phyloP scores from a whole-genome alignment of 1,139 yeast species.

The Wickerhamomyces sp. region DNA sequence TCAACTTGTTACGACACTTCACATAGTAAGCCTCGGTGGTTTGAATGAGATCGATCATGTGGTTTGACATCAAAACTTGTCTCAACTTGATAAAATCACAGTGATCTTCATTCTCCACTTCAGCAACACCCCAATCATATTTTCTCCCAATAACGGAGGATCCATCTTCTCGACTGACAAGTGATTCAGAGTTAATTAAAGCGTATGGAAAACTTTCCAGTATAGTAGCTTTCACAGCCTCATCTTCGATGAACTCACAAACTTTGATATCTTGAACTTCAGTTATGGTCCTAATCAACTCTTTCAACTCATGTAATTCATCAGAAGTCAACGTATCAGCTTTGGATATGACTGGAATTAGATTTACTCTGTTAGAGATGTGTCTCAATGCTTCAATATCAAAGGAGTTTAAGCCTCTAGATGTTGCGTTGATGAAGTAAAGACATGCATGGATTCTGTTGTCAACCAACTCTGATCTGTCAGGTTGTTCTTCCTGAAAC shows the following conservation, averaged over 20 bases:
- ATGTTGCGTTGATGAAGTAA: conserved; percentile 62
- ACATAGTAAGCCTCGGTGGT: conserved; percentile 59
- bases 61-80: conserved; percentile 44
- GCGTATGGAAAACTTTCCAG: conserved; percentile 50
- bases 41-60: conserved; percentile 55
- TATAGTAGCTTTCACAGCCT: conserved; percentile 30
- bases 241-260: conserved; percentile 51
- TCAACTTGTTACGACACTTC: conserved; percentile 41
- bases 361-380: conserved; percentile 58
- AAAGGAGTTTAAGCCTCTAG: conserved; percentile 47
- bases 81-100: conserved; percentile 59
- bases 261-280: conserved; percentile 45
- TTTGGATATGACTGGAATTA: conserved; percentile 74
- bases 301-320: conserved; percentile 40
- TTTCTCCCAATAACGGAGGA: conserved; percentile 53
- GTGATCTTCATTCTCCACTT: conserved; percentile 59
- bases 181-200: conserved; percentile 48
- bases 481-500: conserved; percentile 72
- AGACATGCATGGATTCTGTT: conserved; percentile 72
- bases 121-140: conserved; percentile 73
- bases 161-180: conserved; percentile 31
- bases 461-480: conserved; percentile 45
- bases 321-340: conserved; percentile 58
- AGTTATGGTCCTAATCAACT: conserved; percentile 39
- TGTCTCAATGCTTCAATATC: conserved; percentile 71